Base-by-base conservation (phyloP, 1,284 basidiomycete genomes). In the Irpex sp. region DNA sequence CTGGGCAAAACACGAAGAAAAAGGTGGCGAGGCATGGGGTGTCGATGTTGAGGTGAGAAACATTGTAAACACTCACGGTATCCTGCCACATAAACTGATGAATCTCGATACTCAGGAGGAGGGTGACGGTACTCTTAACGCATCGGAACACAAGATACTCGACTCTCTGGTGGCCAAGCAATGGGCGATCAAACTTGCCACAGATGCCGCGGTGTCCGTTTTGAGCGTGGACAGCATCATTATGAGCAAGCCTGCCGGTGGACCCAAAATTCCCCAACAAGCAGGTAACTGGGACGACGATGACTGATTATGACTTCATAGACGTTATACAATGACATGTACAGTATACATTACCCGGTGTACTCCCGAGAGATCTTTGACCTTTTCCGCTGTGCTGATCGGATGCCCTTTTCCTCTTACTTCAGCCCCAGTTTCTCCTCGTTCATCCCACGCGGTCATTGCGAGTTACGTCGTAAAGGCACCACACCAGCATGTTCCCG, bases 171-270 rank as follows among this genome's bases (percentile, higher is more conserved):
- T 89, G 6, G 92, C 93, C 15, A 97, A 97, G 76, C 81, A 87
- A 7, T 97, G 95, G 94, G 94, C 94, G 1, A 85, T 97, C 67
- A 82, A 86, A 65, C 86, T 96, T 36, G 95, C 92, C 13, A 96
- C 96, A 0, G 96, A 97, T 73, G 96, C 97, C 4, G 97, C 97
- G 2, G 87, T 96, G 60, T 90, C 92, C 0, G 95, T 99, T 21
- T 85, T 99, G 57, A 92, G 91, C 64, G 97, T 99, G 8, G 97
- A 99, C 77, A 94, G 92, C 71, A 98, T 98, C 77, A 99, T 99
- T 79, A 97, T 98, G 88, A 94, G 93, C 77, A 95, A 94, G 74
- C 93, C 93, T 58, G 93, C 94, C 0, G 94, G 94, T 62, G 91
- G 91, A 61, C 91, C 91, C 54, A 93, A 93, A 73, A 81, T 93